phyloP scores from a whole-genome alignment of 2,329 filamentous ascomycete genomes.

The Verticillium nubilum region DNA sequence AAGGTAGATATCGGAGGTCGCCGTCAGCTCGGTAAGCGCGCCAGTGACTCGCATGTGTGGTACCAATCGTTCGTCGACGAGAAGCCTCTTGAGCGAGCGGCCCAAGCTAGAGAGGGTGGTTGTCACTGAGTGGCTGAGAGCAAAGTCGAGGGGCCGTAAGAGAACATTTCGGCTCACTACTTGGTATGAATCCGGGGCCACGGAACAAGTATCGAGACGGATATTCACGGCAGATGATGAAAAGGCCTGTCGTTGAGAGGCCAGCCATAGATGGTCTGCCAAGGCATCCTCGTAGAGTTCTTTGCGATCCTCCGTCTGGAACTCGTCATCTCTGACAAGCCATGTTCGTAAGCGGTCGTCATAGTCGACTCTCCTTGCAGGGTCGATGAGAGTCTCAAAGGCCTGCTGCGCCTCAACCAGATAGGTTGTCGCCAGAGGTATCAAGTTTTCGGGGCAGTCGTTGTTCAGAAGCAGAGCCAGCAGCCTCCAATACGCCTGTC shows the following conservation, averaged over 20 bases:
- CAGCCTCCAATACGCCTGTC: constrained; percentile 37
- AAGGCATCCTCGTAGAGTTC: constrained; percentile 15
- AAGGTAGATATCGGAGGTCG: constrained; percentile 6
- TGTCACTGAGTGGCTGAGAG: constrained; percentile 31
- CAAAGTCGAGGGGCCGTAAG: constrained; percentile 29
- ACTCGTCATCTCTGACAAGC: constrained; percentile 13
- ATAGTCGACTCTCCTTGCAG: constrained; percentile 33
- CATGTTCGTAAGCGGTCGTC: constrained; percentile 21
- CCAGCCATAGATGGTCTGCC: constrained; percentile 14
- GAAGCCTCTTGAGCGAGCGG: neutral
- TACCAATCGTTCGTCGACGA: neutral
- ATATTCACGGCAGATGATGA: constrained; percentile 32
- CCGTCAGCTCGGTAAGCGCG: neutral
- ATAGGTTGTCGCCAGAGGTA: constrained; percentile 31
- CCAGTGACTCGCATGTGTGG: neutral
- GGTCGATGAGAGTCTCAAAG: constrained; percentile 43
- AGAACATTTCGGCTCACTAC: constrained; percentile 1
- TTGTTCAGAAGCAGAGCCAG: constrained; percentile 38
- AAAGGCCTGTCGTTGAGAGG: constrained; percentile 16
- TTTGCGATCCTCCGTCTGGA: constrained; percentile 14
- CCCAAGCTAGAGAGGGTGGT: constrained; percentile 21
- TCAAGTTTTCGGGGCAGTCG: constrained; percentile 29
- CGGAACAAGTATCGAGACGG: constrained; percentile 22
- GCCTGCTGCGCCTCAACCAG: constrained; percentile 35
- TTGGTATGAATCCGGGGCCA: constrained; percentile 10